Conservation (phyloP, 1,139 yeast genomes). For the Lodderomyces pseudojiufengensis region DNA sequence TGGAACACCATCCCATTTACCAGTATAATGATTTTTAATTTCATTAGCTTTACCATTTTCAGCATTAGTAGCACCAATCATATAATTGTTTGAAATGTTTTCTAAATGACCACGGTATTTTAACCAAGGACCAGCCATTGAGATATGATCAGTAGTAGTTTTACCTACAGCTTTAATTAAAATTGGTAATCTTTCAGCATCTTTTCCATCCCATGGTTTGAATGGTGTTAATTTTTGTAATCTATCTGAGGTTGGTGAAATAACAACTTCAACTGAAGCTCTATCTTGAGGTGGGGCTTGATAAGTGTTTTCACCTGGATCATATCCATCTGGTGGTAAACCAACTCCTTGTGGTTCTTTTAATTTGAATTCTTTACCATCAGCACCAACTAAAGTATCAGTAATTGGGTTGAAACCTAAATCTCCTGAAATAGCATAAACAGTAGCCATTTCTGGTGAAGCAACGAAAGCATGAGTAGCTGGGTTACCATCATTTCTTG, state of each 20-base stretch:
- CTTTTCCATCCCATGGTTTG: conserved; percentile 91
- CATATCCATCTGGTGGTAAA: conserved; percentile 91
- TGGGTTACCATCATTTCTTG: conserved; percentile 99
- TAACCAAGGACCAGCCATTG: conserved; percentile 99
- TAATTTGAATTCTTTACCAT: conserved; percentile 94
- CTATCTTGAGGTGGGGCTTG: conserved; percentile 97
- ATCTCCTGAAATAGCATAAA: conserved; percentile 95
- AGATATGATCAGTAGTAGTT: conserved; percentile 98
- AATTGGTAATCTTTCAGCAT: conserved; percentile 83
- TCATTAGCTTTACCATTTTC: conserved; percentile 95
- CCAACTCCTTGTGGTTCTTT: conserved; percentile 89
- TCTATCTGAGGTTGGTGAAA: conserved; percentile 76
- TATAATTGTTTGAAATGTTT: conserved; percentile 97
- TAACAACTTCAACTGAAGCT: conserved; percentile 65
- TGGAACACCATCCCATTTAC: conserved; percentile 93
- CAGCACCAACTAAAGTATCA: conserved; percentile 87
- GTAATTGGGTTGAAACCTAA: conserved; percentile 97
- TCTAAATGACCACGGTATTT: conserved; percentile 99
- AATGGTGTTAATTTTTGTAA: conserved; percentile 49
- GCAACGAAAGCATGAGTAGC: conserved; percentile 97
- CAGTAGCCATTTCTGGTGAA: conserved; percentile 96
- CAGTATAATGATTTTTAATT: conserved; percentile 86
- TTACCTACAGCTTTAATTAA: conserved; percentile 96
- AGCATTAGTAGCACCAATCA: conserved; percentile 99
- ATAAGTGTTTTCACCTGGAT: conserved; percentile 92